Evolutionary conservation across 2,329 filamentous ascomycete genomes (phyloP).

Genomic region (Acrocalymma vagum): DNA sequence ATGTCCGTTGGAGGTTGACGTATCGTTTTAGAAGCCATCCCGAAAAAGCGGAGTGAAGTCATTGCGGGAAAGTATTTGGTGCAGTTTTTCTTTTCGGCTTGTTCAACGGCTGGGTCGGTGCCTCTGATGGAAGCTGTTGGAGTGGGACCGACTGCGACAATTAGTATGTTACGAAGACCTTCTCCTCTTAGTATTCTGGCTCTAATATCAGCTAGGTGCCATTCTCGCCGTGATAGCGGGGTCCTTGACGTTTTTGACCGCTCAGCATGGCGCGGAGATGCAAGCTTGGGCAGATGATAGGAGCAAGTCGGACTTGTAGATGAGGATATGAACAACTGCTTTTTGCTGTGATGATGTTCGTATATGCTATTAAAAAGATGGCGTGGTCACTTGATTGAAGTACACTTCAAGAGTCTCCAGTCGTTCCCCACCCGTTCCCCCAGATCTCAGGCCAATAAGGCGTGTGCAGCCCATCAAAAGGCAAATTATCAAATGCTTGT

Average conservation of each 20-base stretch:
- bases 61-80: conserved; percentile 44
- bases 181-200: neutral
- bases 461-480: conserved; percentile 17
- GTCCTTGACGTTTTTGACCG: conserved; percentile 14
- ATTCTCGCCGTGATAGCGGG: conserved; percentile 18
- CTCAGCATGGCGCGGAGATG: conserved; percentile 18
- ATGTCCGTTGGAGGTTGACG: no score
- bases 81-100: conserved; percentile 38
- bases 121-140: conserved; percentile 40
- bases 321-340: neutral
- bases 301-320: neutral
- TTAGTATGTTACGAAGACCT: conserved; percentile 12
- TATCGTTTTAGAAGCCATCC: conserved; percentile 28
- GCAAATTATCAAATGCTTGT: conserved; percentile 17
- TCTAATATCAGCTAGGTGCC: conserved; percentile 7
- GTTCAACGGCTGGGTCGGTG: conserved; percentile 29
- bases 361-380: neutral
- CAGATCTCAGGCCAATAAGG: conserved; percentile 24
- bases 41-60: conserved; percentile 28
- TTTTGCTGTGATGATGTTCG: neutral
- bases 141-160: conserved; percentile 25
- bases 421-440: conserved; percentile 13
- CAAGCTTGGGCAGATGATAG: conserved; percentile 18
- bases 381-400: conserved; percentile 2
- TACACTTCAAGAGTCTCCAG: neutral